Evolutionary conservation across 495 filamentous ascomycete species (phyloP).

Genomic region (Staphylotrichum longicolle): DNA sequence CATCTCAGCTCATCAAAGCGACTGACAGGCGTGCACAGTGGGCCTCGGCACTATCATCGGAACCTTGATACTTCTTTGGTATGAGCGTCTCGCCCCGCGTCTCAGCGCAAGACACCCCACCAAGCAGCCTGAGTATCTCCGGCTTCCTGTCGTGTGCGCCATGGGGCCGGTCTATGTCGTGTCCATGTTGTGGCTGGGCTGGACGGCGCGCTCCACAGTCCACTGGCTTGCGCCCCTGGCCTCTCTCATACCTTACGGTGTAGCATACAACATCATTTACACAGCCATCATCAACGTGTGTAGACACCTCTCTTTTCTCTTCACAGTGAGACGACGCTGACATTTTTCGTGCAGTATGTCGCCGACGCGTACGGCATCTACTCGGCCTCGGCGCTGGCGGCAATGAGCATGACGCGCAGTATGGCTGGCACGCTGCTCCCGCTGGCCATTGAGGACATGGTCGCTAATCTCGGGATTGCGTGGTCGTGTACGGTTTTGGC

Average conservation of each 20-base stretch:
- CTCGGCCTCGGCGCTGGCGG: conserved; percentile 63
- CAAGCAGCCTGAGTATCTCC: conserved; percentile 52
- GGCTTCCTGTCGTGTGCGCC: conserved; percentile 63
- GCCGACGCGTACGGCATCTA: conserved; percentile 70
- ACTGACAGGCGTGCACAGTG: conserved; percentile 21
- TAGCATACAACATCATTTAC: conserved; percentile 64
- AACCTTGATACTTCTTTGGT: conserved; percentile 50
- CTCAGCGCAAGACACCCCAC: conserved; percentile 22
- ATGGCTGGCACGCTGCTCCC: conserved; percentile 59
- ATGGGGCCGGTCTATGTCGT: conserved; percentile 58
- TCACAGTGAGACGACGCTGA: neutral
- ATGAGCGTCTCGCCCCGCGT: conserved; percentile 27
- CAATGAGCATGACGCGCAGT: conserved; percentile 53
- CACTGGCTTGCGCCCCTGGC: conserved; percentile 62
- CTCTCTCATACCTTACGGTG: conserved; percentile 60
- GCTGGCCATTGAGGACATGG: conserved; percentile 30
- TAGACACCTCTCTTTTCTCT: neutral
- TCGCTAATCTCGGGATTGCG: conserved; percentile 25
- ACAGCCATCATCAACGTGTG: conserved; percentile 57
- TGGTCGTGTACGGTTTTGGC: conserved; percentile 33
- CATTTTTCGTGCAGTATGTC: conserved; percentile 45
- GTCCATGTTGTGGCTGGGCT: conserved; percentile 68
- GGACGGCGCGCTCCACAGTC: conserved; percentile 53
- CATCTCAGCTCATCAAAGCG: neutral
- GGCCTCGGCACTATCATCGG: conserved; percentile 49